A percentile compares a stretch with the other conserved stretches of the same genome.
These are phyloP conservation scores for Alternaria postmessia DNA, from an alignment of 2,329 filamentous ascomycete genomes.

Conservation along the genomic window DNA sequence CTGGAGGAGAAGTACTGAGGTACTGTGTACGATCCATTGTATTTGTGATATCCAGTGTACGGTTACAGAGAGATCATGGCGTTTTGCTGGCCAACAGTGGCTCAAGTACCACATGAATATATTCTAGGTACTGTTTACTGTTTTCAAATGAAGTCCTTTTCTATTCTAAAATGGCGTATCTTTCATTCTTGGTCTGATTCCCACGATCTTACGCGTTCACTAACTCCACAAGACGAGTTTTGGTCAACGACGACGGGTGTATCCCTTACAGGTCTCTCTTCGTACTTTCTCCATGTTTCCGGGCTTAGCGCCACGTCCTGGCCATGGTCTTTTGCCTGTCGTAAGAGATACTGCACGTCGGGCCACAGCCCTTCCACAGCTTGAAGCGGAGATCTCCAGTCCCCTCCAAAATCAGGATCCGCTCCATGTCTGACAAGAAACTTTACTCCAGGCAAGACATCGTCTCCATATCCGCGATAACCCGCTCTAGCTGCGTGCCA, in stretches of 20 bases:
- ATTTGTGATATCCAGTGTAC: conserved; percentile 11
- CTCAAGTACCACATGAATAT: not conserved
- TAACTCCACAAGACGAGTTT: not conserved
- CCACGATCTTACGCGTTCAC: not conserved
- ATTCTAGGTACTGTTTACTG: not conserved
- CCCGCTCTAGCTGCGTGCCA: not conserved
- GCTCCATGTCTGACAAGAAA: conserved; percentile 8
- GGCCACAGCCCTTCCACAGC: not conserved
- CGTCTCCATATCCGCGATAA: not conserved
- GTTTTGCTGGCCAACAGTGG: conserved; percentile 1
- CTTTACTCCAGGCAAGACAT: not conserved
- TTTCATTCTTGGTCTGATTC: not conserved
- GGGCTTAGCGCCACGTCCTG: not conserved
- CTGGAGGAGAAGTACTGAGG: conserved; percentile 45
- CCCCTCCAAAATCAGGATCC: not conserved
- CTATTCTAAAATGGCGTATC: not conserved
- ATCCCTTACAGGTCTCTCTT: not conserved
- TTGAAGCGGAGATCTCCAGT: conserved; percentile 2
- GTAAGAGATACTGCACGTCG: not conserved
- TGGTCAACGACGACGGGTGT: not conserved
- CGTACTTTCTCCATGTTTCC: not conserved
- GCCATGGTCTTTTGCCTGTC: not conserved
- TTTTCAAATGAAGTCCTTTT: not conserved
- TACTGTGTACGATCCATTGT: conserved; percentile 6
- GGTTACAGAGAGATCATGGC: conserved; percentile 1